phyloP scores from a whole-genome alignment of 2,329 filamentous ascomycete species.

The Alternaria panax region DNA sequence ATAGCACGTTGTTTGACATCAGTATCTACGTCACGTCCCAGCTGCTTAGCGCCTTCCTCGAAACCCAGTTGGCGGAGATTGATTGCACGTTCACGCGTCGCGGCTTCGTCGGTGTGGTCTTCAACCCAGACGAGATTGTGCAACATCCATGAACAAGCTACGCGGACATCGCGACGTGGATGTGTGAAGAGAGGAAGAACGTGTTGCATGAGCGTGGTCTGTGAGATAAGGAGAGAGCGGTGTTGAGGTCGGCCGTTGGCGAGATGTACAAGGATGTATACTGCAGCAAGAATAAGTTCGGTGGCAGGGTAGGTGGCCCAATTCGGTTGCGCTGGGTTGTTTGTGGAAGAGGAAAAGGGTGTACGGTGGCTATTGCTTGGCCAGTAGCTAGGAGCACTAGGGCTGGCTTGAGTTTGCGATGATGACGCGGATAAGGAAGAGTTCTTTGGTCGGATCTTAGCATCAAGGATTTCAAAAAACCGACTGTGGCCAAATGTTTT shows the following conservation, averaged over 20 bases:
- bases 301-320: slow-evolving; percentile 43
- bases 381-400: slow-evolving; percentile 40
- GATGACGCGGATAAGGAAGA: slow-evolving; percentile 11
- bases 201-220: slow-evolving; percentile 76
- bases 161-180: slow-evolving; percentile 74
- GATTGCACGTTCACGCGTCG: slow-evolving; percentile 70
- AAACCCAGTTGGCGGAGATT: slow-evolving; percentile 78
- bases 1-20: slow-evolving; percentile 87
- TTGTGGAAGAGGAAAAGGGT: slow-evolving; percentile 59
- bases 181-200: slow-evolving; percentile 77
- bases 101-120: slow-evolving; percentile 70
- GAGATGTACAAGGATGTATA: slow-evolving; percentile 86
- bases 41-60: slow-evolving; percentile 66
- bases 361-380: slow-evolving; percentile 66
- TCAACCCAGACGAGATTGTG: slow-evolving; percentile 88
- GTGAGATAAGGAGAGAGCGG: slow-evolving; percentile 70
- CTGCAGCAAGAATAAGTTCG: slow-evolving; percentile 78
- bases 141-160: slow-evolving; percentile 81
- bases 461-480: slow-evolving; percentile 80
- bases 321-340: slow-evolving; percentile 53
- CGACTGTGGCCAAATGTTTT: slow-evolving; percentile 75
- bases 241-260: slow-evolving; percentile 82
- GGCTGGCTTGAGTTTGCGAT: slow-evolving; percentile 15
- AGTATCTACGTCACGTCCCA: slow-evolving; percentile 73
- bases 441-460: slow-evolving; percentile 71